Evolutionary conservation across 257 asterid genomes (phyloP).

Genomic region (Penstemon newberryi): DNA sequence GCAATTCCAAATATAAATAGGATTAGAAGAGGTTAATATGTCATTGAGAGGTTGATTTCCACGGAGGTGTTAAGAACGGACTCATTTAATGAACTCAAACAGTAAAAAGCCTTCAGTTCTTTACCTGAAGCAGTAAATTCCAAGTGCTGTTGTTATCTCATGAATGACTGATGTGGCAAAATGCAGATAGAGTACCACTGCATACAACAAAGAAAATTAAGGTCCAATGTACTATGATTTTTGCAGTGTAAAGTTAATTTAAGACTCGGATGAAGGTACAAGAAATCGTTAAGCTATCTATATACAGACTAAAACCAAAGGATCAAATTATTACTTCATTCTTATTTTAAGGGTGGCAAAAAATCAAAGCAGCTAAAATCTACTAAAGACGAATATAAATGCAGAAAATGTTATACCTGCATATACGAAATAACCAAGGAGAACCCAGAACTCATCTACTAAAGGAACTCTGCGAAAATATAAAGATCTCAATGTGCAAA

Average conservation of each 20-base stretch:
- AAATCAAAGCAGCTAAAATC: too few species aligned
- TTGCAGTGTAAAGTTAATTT: background rate
- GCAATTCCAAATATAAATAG: too few species aligned
- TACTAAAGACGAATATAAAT: background rate
- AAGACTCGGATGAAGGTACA: background rate
- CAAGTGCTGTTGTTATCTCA: constrained; percentile 90
- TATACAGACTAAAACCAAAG: too few species aligned
- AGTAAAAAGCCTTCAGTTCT: constrained; percentile 1
- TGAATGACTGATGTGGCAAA: constrained; percentile 87
- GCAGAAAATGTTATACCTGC: constrained; percentile 46
- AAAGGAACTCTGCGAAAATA: constrained; percentile 69
- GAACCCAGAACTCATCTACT: constrained; percentile 82
- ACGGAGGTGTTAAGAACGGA: background rate
- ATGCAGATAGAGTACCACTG: constrained; percentile 80
- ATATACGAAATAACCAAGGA: constrained; percentile 66
- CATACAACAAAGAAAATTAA: constrained; percentile 24
- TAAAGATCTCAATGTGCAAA: constrained; percentile 17
- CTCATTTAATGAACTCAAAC: constrained; percentile 1
- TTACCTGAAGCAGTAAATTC: constrained; percentile 95
- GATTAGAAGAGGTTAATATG: background rate
- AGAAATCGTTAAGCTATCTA: background rate
- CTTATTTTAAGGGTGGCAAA: too few species aligned
- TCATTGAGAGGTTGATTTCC: background rate
- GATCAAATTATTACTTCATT: too few species aligned
- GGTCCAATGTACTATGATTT: background rate